phyloP scores from a whole-genome alignment of 305 asterid genomes.

The Solanum hybrid region DNA sequence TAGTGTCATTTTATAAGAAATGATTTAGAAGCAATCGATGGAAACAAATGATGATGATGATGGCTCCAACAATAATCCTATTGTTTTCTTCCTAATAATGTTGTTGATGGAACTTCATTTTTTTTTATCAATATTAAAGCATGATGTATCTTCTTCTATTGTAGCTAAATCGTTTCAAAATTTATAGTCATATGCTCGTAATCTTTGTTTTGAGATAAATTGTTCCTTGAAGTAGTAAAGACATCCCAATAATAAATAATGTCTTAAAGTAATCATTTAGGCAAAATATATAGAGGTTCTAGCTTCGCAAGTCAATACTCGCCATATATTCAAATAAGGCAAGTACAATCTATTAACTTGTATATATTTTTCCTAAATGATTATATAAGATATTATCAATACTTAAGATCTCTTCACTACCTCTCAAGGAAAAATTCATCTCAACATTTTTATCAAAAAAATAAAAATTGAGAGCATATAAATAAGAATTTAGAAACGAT shows the following conservation, averaged over 20 bases:
- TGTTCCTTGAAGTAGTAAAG: background rate
- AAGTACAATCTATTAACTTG: background rate
- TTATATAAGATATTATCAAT: background rate
- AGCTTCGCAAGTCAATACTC: background rate
- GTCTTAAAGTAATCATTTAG: background rate
- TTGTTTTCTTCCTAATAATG: background rate
- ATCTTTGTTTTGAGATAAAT: background rate
- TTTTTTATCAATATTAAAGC: background rate
- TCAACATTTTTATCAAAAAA: no score
- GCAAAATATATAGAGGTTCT: background rate
- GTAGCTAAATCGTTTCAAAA: background rate
- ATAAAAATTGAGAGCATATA: background rate
- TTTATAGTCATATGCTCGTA: background rate
- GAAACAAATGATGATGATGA: background rate
- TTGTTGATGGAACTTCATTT: background rate
- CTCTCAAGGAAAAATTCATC: background rate
- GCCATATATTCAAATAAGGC: background rate
- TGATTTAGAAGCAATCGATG: background rate
- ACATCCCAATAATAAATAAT: background rate
- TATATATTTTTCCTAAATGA: background rate
- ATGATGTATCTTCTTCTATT: background rate
- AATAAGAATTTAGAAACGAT: no score
- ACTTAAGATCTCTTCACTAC: background rate
- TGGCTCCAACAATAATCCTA: background rate
- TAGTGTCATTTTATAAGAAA: background rate